Base-by-base conservation (phyloP, 2,329 filamentous ascomycete species). In the Cadophora luteo-olivacea region DNA sequence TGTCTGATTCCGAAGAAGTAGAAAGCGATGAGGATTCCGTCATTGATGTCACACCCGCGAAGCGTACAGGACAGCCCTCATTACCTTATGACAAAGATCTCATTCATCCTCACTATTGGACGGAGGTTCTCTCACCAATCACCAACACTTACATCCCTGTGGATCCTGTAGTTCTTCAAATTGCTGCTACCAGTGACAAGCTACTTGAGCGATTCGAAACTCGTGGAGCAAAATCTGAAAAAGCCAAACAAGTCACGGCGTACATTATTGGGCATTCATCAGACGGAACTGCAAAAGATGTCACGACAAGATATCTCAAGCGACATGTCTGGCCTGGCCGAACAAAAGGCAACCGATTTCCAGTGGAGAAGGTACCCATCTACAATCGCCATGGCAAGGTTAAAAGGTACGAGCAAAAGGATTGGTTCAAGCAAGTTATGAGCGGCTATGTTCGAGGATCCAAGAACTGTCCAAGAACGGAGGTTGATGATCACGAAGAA, bases 201-300 rank as follows among this genome's bases (percentile, higher is more conserved):
- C 84, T 92, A 7, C 80, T 94, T 12, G 86, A 91, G 67, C 87
- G 87, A 1, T 90, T 98, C 64, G 94, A 97, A 75, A 92, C 94
- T 16, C 89, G 93, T 16, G 94, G 95, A 6, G 86, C 85, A 45
- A 93, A 92, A 77, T 93, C 94, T 0, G 93, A 97, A 41, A 93
- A 91, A 75, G 89, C 91, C 0, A 95, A 93, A 74, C 95, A 98
- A 78, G 88, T 97, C 14, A 93, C 97, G 76, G 92, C 92, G 57
- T 99, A 99, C 76, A 87, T 97, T 2, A 84, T 98, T 24, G 94
- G 91, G 0, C 93, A 92, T 79, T 93, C 92, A 0, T 81, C 87
- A 3, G 94, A 98, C 77, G 93, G 92, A 1, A 94, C 93, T 0
- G 94, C 93, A 14, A 98, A 98, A 78, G 96, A 99, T 77, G 92